Conservation (phyloP, 2,329 filamentous ascomycete species). For the Penicillium hesseltinei region DNA sequence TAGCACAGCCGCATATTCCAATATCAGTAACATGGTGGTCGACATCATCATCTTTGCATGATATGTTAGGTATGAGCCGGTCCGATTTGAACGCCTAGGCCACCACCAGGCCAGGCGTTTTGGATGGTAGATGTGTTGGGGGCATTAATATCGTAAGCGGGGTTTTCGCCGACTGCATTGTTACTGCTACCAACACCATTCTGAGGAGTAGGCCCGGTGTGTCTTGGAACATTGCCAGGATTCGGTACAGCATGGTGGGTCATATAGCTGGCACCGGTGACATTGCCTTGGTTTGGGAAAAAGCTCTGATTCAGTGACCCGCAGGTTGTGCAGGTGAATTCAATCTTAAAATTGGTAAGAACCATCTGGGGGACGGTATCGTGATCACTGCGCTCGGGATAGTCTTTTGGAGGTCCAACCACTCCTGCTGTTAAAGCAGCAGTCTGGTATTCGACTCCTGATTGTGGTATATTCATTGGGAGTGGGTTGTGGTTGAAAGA, state of each 20-base stretch:
- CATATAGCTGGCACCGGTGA: slow-evolving; percentile 32
- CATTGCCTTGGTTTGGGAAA: slow-evolving; percentile 39
- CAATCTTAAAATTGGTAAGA: slow-evolving; percentile 41
- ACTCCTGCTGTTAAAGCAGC: slow-evolving; percentile 20
- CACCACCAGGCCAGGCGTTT: slow-evolving; percentile 27
- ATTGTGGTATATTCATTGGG: slow-evolving; percentile 24
- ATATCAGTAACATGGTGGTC: not conserved
- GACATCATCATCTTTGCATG: not conserved
- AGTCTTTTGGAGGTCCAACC: slow-evolving; percentile 25
- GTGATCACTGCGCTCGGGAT: slow-evolving; percentile 26
- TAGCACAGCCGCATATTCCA: not conserved
- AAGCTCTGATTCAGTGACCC: slow-evolving; percentile 41
- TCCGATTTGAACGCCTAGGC: slow-evolving; percentile 31
- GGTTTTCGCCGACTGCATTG: slow-evolving; percentile 20
- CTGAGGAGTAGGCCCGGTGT: slow-evolving; percentile 19
- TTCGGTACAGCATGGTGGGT: slow-evolving; percentile 24
- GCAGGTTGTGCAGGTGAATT: slow-evolving; percentile 41
- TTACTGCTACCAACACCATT: slow-evolving; percentile 18
- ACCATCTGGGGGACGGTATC: slow-evolving; percentile 30
- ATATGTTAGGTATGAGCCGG: slow-evolving; percentile 17
- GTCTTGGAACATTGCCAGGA: slow-evolving; percentile 18
- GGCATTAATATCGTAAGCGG: slow-evolving; percentile 25
- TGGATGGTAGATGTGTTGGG: slow-evolving; percentile 29
- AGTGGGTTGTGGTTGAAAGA: slow-evolving; percentile 24
- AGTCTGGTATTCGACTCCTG: slow-evolving; percentile 23